Conservation (phyloP, 345 rosid genomes). For the Rubroshorea leprosula region DNA sequence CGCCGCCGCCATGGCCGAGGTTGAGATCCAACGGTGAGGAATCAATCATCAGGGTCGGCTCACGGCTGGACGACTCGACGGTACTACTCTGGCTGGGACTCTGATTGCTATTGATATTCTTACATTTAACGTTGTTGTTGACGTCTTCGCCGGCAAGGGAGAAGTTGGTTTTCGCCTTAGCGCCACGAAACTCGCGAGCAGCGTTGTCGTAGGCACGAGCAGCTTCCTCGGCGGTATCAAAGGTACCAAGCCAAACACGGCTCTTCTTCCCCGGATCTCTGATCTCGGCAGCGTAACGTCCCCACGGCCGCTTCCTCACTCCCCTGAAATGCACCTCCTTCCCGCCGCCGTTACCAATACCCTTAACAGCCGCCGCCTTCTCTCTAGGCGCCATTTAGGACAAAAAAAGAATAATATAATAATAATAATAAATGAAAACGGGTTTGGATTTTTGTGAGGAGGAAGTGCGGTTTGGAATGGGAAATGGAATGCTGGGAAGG, state of each 20-base stretch:
- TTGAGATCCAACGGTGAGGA: conserved; percentile 41
- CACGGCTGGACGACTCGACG: conserved; percentile 53
- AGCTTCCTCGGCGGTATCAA: conserved; percentile 70
- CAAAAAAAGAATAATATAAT: too few relatives aligned
- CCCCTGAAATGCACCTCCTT: conserved; percentile 64
- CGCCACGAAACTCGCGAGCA: conserved; percentile 67
- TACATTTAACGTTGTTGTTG: neutral
- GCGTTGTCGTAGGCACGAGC: conserved; percentile 72
- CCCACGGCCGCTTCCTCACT: conserved; percentile 92
- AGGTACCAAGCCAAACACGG: conserved; percentile 89
- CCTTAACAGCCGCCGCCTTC: conserved; percentile 27
- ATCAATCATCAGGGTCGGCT: conserved; percentile 25
- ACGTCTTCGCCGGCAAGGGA: conserved; percentile 20
- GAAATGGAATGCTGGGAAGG: neutral
- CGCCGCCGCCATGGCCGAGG: conserved; percentile 20
- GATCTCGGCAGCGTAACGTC: conserved; percentile 82
- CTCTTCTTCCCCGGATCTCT: conserved; percentile 67
- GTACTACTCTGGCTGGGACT: conserved; percentile 66
- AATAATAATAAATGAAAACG: neutral
- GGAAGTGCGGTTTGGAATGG: neutral
- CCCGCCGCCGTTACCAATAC: neutral
- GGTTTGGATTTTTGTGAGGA: neutral
- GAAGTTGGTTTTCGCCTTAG: conserved; percentile 76
- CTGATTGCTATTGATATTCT: conserved; percentile 14
- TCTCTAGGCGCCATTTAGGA: conserved; percentile 56